phyloP scores from a whole-genome alignment of 192 early-diverging fungal genomes.

The Linnemannia elongata region DNA sequence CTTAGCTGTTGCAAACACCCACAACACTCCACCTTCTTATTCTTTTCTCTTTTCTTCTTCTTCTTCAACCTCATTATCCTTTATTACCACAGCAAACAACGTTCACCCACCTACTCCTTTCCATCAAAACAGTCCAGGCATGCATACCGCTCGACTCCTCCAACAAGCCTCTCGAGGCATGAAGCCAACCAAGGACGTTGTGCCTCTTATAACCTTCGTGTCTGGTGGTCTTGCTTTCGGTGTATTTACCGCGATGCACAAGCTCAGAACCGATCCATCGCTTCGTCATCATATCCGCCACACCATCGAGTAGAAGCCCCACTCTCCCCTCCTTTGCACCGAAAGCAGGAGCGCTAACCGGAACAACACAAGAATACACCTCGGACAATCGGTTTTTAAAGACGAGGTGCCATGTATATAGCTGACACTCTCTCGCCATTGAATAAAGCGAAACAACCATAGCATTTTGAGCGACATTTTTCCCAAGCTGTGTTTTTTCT shows the following conservation, averaged over 20 bases:
- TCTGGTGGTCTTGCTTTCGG: constrained; percentile 23
- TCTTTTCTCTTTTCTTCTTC: not conserved
- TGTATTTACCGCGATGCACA: constrained; percentile 10
- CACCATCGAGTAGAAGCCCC: constrained; percentile 9
- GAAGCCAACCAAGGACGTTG: constrained; percentile 28
- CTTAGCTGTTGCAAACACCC: not conserved
- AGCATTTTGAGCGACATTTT: not conserved
- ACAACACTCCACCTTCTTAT: not conserved
- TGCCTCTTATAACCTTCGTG: constrained; percentile 26
- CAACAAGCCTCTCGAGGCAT: constrained; percentile 21
- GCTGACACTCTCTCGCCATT: not conserved
- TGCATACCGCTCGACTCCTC: constrained; percentile 32
- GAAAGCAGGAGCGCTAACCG: not conserved
- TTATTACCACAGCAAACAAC: not conserved
- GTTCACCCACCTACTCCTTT: not conserved
- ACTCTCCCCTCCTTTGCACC: not conserved
- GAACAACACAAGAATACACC: not conserved
- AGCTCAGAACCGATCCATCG: constrained; percentile 30
- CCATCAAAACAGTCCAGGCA: constrained; percentile 6
- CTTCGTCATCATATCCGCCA: constrained; percentile 29
- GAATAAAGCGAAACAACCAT: not conserved
- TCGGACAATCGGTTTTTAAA: not conserved
- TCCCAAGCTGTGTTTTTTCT: not conserved
- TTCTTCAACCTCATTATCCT: not conserved
- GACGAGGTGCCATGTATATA: not conserved